A percentile compares a stretch with the other conserved stretches of the same genome.
These are phyloP conservation scores for Sanghuangporus sanghuang DNA, from an alignment of 1,284 basidiomycete genomes.

Conservation along the genomic window DNA sequence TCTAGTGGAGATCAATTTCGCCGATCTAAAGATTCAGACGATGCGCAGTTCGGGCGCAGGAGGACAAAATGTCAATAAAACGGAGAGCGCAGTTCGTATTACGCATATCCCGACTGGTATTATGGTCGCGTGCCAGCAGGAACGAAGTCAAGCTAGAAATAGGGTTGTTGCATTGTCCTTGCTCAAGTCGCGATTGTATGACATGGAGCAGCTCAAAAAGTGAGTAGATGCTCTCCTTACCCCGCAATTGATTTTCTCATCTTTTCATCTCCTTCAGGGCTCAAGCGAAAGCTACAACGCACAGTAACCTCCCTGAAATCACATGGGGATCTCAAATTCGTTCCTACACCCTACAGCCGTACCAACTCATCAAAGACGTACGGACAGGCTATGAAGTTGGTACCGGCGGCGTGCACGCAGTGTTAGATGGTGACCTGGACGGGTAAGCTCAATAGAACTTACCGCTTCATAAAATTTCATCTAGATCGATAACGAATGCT, in stretches of 20 bases:
- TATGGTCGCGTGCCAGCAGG: constrained; percentile 53
- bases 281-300: constrained; percentile 7
- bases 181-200: constrained; percentile 41
- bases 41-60: constrained; percentile 59
- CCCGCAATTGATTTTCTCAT: neutral
- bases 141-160: constrained; percentile 54
- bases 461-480: too few species aligned
- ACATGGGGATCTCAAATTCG: constrained; percentile 19
- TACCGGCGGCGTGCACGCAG: constrained; percentile 11
- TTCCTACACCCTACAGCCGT: constrained; percentile 16
- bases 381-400: constrained; percentile 14
- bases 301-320: constrained; percentile 17
- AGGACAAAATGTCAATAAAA: constrained; percentile 62
- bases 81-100: constrained; percentile 58
- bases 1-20: constrained; percentile 39
- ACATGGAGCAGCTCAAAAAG: constrained; percentile 23
- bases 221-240: neutral
- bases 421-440: constrained; percentile 15
- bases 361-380: constrained; percentile 18
- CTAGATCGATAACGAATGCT: too few species aligned
- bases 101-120: constrained; percentile 58
- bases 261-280: neutral
- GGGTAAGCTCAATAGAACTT: constrained; percentile 1
- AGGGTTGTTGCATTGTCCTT: constrained; percentile 45
- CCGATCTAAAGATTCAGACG: constrained; percentile 54